These are phyloP conservation scores for Paramecium pentaurelia DNA, from an alignment of 73 alveolate species.

Conservation along the genomic window DNA sequence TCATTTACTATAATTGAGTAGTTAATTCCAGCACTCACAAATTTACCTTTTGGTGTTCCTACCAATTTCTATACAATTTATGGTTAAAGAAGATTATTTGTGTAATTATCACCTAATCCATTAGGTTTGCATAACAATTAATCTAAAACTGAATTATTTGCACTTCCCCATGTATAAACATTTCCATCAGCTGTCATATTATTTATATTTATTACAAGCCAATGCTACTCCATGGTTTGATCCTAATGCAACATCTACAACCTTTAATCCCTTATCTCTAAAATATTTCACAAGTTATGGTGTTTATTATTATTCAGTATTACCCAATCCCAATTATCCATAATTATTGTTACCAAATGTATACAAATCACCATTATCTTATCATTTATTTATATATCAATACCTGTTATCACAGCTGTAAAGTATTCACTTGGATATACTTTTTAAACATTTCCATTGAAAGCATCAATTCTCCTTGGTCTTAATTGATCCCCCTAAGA, in stretches of 20 bases:
- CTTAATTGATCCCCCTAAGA: neutral
- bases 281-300: conserved; percentile 26
- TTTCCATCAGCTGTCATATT: conserved; percentile 38
- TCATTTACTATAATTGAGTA: neutral
- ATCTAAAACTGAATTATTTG: neutral
- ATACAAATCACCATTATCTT: conserved; percentile 40
- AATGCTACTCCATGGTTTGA: neutral
- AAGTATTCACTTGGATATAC: neutral
- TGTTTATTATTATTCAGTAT: neutral
- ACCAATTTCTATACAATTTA: neutral
- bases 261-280: conserved; percentile 9
- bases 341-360: neutral
- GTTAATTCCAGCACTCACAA: neutral
- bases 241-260: conserved; percentile 36
- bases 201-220: neutral
- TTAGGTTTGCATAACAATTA: neutral
- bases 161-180: conserved; percentile 31
- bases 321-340: conserved; percentile 42
- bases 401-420: conserved; percentile 46
- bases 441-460: neutral
- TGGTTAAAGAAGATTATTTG: neutral
- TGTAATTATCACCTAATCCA: conserved; percentile 9
- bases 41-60: neutral
- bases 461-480: conserved; percentile 37
- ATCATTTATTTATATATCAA: neutral